Conservation (phyloP, 2,329 filamentous ascomycete genomes). For the Colletotrichum incanum region DNA sequence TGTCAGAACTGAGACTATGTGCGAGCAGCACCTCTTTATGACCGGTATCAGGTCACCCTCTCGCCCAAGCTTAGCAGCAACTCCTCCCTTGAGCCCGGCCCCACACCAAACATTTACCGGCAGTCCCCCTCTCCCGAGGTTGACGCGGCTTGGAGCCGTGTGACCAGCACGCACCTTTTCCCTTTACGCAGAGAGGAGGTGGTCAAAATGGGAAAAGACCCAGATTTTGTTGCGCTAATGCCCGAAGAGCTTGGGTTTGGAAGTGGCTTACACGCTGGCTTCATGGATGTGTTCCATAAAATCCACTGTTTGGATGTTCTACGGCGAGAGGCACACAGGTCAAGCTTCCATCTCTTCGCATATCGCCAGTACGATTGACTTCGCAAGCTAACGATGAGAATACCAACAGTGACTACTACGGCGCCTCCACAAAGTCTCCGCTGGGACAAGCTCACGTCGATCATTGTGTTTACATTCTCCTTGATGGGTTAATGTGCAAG, state of each 20-base stretch:
- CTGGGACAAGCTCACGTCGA: conserved; percentile 8
- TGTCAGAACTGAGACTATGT: neutral
- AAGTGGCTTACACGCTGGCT: neutral
- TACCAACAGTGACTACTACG: conserved; percentile 5
- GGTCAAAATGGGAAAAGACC: neutral
- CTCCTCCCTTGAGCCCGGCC: neutral
- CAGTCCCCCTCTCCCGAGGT: neutral
- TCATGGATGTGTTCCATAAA: neutral
- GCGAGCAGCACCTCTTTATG: neutral
- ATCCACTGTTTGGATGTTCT: neutral
- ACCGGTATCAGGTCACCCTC: neutral
- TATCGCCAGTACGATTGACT: neutral
- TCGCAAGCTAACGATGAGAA: neutral
- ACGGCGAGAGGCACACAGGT: neutral
- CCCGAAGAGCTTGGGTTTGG: neutral
- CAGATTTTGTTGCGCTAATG: neutral
- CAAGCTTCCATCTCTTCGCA: neutral
- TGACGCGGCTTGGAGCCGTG: neutral
- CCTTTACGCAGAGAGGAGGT: neutral
- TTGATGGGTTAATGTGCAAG: conserved; percentile 11
- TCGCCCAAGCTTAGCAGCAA: neutral
- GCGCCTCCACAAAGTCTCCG: neutral
- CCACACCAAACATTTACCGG: neutral
- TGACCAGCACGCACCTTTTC: neutral
- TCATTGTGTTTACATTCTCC: conserved; percentile 15